Base-by-base conservation (phyloP, 495 filamentous ascomycete genomes). In the Xylaria venustula region DNA sequence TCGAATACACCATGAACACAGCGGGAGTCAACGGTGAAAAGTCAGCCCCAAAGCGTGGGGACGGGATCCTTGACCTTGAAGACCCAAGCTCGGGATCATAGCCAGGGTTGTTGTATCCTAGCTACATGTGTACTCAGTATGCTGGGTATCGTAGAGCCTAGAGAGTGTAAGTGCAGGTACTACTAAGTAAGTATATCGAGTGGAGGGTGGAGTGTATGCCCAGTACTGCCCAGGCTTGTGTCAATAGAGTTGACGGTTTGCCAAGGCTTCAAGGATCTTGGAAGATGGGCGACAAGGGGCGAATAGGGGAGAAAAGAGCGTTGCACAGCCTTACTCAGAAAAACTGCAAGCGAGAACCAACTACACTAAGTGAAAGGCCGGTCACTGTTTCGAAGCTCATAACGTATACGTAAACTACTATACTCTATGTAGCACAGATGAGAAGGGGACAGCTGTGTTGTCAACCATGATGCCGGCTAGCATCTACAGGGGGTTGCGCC, bases 11-110 rank as follows among this genome's bases (percentile, higher is more conserved):
- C 5, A 40, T 20, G 6, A 45, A 40, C 47, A 52, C 52, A 36
- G 42, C 26, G 42, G 23, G 36, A 48, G 22, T 11, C 20, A 15
- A n/a, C 44, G 20, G 12, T n/a, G 5, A 23, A 19, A 49, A 58
- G 45, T 49, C 44, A 58, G 55, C 44, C 55, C 30, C 44, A 34
- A n/a, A 48, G n/a, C 44, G 32, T 48, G 20, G 11, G 41, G n/a
- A 17, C 11, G 22, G 15, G 45, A 58, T 58, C 55, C 44, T 49
- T 48, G 32, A 49, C 44, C 44, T 15, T 49, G 9, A 20, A 14
- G 3, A 15, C 17, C 26, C 41, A 54, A 12, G 19, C 30, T 25
- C 37, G 6, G 37, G 37, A 37, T 11, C 9, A 54, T 54, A 23
- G 9, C 5, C 37, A 54, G 53, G 53, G 40, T 20, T 9, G 15